Base-by-base conservation (phyloP, 495 filamentous ascomycete species). In the Penicillium paradoxum region DNA sequence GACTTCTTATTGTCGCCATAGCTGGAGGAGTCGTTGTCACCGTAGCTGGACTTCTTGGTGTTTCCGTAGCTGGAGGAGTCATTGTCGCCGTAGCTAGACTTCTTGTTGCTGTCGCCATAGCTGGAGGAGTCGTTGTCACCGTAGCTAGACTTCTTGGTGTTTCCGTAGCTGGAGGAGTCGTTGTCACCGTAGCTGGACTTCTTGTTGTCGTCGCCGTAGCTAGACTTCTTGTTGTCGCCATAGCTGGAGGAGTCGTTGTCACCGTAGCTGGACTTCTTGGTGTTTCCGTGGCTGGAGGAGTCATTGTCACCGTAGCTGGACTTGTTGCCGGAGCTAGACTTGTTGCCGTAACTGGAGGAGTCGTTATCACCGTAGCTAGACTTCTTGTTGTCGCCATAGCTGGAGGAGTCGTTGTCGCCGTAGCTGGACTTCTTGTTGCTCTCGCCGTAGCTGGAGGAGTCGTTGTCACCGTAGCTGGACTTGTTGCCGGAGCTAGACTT, bases 41-140 rank as follows among this genome's bases (percentile, higher is more conserved):
- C 45, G 29, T 24, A 47, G 32, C 32, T 37, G 8, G 24, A n/a
- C n/a, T n/a, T n/a, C n/a, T n/a, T n/a, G n/a, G n/a, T n/a, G n/a
- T n/a, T n/a, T n/a, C 46, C 46, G 34, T 51, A 51, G 49, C 38
- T 51, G 14, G 41, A 29, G 13, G 49, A 51, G 13, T 51, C 49
- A 38, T 51, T 51, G 38, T 27, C 27, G 29, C 47, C 34, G 36
- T 49, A 49, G 37, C 33, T 50, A 5, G 30, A 25, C 30, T 49
- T 30, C 7, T 39, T 27, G 24, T 27, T 3, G 24, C 24, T 27
- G 24, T 27, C 7, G 7, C 24, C 24, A 27, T 27, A 38, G 45
- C 22, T 38, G 6, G 4, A 14, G 6, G 22, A 15, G 11, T 47
- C 24, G 30, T 24, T 24, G 29, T 17, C 17, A 1, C 45, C 32